These are phyloP conservation scores for Rhododendron molle DNA, from an alignment of 148 eudicot genomes.

Conservation along the genomic window DNA sequence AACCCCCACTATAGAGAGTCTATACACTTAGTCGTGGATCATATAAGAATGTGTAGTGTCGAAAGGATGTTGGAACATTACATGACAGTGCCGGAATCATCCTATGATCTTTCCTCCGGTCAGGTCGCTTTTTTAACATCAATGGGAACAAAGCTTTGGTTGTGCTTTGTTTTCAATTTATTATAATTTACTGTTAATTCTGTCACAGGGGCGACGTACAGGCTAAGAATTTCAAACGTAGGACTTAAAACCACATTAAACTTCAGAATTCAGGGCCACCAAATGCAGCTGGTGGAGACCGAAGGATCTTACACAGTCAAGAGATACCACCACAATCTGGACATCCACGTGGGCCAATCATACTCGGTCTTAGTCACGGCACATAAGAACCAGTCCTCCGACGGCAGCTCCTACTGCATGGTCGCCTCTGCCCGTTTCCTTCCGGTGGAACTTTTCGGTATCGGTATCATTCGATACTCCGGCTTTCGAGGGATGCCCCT, in stretches of 20 bases:
- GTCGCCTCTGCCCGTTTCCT: conserved; percentile 21
- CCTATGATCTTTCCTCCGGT: not conserved
- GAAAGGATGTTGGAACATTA: not conserved
- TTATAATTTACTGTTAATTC: not conserved
- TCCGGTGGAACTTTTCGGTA: conserved; percentile 1
- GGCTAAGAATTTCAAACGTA: conserved; percentile 27
- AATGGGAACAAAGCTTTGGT: not conserved
- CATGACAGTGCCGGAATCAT: not conserved
- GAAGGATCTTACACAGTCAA: conserved; percentile 23
- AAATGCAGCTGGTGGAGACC: conserved; percentile 22
- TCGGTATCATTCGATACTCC: conserved; percentile 8
- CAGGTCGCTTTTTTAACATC: not conserved
- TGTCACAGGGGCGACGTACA: conserved; percentile 16
- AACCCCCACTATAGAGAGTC: too few species aligned
- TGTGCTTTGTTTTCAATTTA: not conserved
- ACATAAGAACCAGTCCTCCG: not conserved
- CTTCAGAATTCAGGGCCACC: conserved; percentile 15
- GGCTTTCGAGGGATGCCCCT: conserved; percentile 11
- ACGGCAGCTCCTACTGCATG: conserved; percentile 10
- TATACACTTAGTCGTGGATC: too few species aligned
- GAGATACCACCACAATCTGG: conserved; percentile 14
- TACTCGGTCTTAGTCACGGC: conserved; percentile 26
- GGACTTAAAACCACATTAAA: conserved; percentile 22
- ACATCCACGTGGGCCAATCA: conserved; percentile 31
- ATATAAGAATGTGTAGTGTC: too few species aligned